A percentile compares a stretch with the other conserved stretches of the same genome.
Evolutionary conservation across 441 rosid genomes (phyloP).

Genomic region (Populus hybrid): DNA sequence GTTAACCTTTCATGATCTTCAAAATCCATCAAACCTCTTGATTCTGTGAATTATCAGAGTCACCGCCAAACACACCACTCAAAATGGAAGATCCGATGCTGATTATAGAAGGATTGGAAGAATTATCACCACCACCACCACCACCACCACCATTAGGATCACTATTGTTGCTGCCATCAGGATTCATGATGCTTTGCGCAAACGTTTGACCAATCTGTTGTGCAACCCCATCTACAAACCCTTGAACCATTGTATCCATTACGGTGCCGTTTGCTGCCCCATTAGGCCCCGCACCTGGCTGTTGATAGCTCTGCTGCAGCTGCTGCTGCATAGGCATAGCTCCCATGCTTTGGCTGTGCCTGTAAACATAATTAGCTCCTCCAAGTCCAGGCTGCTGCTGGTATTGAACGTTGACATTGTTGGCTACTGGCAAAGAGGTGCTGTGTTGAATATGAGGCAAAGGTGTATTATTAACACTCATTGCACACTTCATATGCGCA

Average conservation of each 20-base stretch:
- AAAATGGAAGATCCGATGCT: slow-evolving; percentile 14
- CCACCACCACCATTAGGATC: not conserved
- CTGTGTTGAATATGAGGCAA: slow-evolving; percentile 24
- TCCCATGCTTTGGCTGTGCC: slow-evolving; percentile 16
- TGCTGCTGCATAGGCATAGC: slow-evolving; percentile 3
- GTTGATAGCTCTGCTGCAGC: slow-evolving; percentile 1
- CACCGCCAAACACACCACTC: not conserved
- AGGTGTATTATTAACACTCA: not conserved
- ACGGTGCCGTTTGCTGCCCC: not conserved
- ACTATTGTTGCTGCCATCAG: not conserved
- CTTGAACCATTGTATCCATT: slow-evolving; percentile 14
- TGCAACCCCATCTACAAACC: slow-evolving; percentile 15
- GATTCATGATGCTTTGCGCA: slow-evolving; percentile 23
- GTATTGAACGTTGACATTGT: not conserved
- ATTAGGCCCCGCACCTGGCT: not conserved
- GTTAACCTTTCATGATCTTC: not conserved
- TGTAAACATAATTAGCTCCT: not conserved
- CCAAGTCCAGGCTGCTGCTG: slow-evolving; percentile 10
- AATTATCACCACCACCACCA: not conserved
- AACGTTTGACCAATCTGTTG: slow-evolving; percentile 29
- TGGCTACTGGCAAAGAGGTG: slow-evolving; percentile 22
- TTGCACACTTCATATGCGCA: slow-evolving; percentile 48
- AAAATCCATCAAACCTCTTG: not conserved
- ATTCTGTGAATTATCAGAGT: not conserved
- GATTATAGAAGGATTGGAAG: not conserved